Percentiles rank a stretch among this genome's conserved stretches.
phyloP scores from a whole-genome alignment of 768 basidiomycete genomes.

The Thelephora aurantiotincta region DNA sequence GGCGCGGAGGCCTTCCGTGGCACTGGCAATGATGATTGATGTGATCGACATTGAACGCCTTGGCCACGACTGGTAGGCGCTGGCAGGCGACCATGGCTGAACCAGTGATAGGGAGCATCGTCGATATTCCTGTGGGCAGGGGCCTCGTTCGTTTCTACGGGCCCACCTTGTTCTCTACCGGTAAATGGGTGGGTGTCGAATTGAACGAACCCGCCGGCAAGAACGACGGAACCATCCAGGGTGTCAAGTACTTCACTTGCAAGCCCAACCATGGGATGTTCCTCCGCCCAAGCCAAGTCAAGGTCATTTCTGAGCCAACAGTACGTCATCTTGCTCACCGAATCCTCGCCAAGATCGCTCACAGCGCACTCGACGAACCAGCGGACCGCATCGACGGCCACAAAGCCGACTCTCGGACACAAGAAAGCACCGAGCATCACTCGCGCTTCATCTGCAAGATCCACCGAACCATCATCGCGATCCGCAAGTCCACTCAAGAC shows the following conservation, averaged over 20 bases:
- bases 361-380: neutral
- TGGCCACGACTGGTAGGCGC: conserved; percentile 13
- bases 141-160: conserved; percentile 85
- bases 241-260: conserved; percentile 72
- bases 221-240: conserved; percentile 87
- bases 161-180: conserved; percentile 65
- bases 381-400: neutral
- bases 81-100: conserved; percentile 23
- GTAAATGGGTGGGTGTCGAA: conserved; percentile 94
- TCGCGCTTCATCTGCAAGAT: conserved; percentile 27
- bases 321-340: conserved; percentile 3
- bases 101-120: conserved; percentile 54
- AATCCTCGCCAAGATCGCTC: conserved; percentile 3
- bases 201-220: conserved; percentile 76
- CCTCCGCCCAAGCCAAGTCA: conserved; percentile 76
- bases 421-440: conserved; percentile 42
- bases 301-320: conserved; percentile 20
- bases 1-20: no score
- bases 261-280: conserved; percentile 73
- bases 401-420: conserved; percentile 30
- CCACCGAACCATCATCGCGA: conserved; percentile 28
- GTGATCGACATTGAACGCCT: no score
- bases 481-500: conserved; percentile 52
- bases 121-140: conserved; percentile 65
- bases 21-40: no score